Evolutionary conservation across 169 alveolate genomes (phyloP).

Genomic region (Babesia bovis): DNA sequence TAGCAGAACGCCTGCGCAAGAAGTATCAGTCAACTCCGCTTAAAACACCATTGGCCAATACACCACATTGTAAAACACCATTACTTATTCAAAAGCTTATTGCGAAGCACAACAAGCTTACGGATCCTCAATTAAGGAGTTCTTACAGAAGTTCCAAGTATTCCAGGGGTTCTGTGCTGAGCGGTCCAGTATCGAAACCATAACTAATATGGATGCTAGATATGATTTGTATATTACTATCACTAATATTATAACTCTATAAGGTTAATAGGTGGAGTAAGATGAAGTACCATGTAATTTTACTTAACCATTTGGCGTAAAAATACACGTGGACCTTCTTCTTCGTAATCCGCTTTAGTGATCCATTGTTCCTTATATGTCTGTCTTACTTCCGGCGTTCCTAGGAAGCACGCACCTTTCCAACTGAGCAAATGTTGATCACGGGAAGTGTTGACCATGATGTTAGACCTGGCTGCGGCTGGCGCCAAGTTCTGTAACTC

Average conservation of each 20-base stretch:
- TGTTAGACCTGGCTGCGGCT: conserved; percentile 68
- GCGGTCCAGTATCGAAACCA: conserved; percentile 1
- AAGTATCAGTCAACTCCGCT: conserved; percentile 25
- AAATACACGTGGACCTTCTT: conserved; percentile 36
- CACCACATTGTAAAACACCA: conserved; percentile 38
- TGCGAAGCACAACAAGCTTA: conserved; percentile 50
- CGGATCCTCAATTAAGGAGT: conserved; percentile 46
- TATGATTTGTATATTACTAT: not conserved
- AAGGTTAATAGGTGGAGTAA: not conserved
- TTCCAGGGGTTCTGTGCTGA: conserved; percentile 22
- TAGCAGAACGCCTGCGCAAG: conserved; percentile 63
- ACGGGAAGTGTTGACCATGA: conserved; percentile 55
- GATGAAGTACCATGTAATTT: not conserved
- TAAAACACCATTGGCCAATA: conserved; percentile 19
- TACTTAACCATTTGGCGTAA: conserved; percentile 14
- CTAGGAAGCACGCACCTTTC: conserved; percentile 60
- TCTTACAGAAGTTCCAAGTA: conserved; percentile 39
- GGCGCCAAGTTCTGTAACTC: conserved; percentile 75
- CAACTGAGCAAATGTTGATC: conserved; percentile 55
- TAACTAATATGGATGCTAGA: not conserved
- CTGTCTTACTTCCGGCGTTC: conserved; percentile 40
- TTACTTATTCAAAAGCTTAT: conserved; percentile 49
- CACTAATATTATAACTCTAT: not conserved
- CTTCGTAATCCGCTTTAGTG: conserved; percentile 46
- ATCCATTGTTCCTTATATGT: conserved; percentile 49